These are phyloP conservation scores for Globisporangium nunn DNA, from an alignment of 352 stramenopile species.

Conservation along the genomic window DNA sequence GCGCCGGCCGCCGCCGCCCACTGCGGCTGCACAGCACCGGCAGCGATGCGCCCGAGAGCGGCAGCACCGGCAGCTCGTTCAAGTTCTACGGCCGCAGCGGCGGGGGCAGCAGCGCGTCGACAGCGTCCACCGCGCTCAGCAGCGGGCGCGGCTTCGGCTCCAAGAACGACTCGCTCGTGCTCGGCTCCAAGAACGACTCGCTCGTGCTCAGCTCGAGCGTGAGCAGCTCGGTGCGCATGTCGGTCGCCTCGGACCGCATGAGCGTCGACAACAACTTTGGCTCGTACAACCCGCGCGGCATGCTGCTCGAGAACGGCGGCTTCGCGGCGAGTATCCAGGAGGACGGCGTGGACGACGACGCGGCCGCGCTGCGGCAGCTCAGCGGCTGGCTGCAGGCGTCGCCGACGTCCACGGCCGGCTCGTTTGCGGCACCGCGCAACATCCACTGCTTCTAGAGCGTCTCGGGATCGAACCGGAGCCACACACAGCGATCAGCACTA, in stretches of 20 bases:
- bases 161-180: conserved; percentile 40
- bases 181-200: conserved; percentile 32
- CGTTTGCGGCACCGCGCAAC: conserved; percentile 24
- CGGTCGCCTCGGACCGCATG: conserved; percentile 48
- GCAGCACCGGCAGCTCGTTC: conserved; percentile 31
- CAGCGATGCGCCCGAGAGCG: conserved; percentile 12
- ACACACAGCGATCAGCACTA: too few relatives aligned
- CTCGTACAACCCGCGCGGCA: conserved; percentile 45
- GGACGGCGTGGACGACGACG: conserved; percentile 35
- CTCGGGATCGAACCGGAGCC: background rate
- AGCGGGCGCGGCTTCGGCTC: conserved; percentile 10
- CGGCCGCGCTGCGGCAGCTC: conserved; percentile 36
- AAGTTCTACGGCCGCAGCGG: conserved; percentile 57
- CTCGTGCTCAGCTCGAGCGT: conserved; percentile 38
- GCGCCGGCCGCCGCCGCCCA: background rate
- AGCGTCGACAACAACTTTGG: conserved; percentile 73
- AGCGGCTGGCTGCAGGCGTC: conserved; percentile 58
- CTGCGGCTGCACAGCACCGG: conserved; percentile 8
- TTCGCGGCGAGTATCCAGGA: conserved; percentile 61
- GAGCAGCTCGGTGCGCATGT: conserved; percentile 37
- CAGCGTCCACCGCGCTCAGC: conserved; percentile 9
- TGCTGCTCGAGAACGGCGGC: conserved; percentile 31
- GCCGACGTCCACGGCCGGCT: conserved; percentile 54
- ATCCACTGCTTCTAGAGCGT: conserved; percentile 15
- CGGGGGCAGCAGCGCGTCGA: conserved; percentile 18